These are phyloP conservation scores for Daldinia bambusicola DNA, from an alignment of 495 filamentous ascomycete genomes.

Conservation along the genomic window DNA sequence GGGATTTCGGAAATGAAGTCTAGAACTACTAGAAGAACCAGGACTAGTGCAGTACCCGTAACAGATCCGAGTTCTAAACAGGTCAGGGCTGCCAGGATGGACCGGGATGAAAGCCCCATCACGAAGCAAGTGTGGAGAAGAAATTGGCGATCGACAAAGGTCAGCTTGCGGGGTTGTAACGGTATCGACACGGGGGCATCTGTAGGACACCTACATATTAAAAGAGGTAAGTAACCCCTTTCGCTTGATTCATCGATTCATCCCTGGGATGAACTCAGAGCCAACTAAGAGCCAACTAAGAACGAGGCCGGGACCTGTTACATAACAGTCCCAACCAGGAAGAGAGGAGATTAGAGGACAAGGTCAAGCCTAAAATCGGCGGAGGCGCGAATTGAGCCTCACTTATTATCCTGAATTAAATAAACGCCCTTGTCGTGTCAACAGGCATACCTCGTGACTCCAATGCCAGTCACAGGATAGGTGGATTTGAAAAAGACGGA, in stretches of 20 bases:
- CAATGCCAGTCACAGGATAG: too few species aligned
- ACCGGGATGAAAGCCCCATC: slow-evolving; percentile 23
- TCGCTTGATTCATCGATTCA: slow-evolving; percentile 23
- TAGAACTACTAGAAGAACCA: slow-evolving; percentile 36
- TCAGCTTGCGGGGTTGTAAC: slow-evolving; percentile 40
- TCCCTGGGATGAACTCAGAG: slow-evolving; percentile 16
- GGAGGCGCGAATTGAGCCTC: slow-evolving; percentile 36
- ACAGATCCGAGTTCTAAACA: slow-evolving; percentile 21
- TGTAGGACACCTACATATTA: slow-evolving; percentile 34
- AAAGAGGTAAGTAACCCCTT: slow-evolving; percentile 13
- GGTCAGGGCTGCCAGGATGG: neutral
- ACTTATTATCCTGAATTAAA: slow-evolving; percentile 44
- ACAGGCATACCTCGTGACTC: slow-evolving; percentile 16
- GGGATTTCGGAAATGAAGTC: slow-evolving; percentile 37
- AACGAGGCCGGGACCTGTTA: slow-evolving; percentile 16
- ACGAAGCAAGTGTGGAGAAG: slow-evolving; percentile 38
- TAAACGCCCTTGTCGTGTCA: slow-evolving; percentile 22
- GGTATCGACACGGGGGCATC: slow-evolving; percentile 10
- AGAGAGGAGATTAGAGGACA: slow-evolving; percentile 19
- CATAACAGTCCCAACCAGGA: slow-evolving; percentile 30
- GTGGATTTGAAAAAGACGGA: too few species aligned
- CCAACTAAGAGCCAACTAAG: neutral
- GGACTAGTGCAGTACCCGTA: slow-evolving; percentile 26
- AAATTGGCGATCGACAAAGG: slow-evolving; percentile 28
- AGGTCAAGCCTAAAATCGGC: slow-evolving; percentile 39